These are phyloP conservation scores for Zymoseptoria pseudotritici DNA, from an alignment of 2,329 filamentous ascomycete species.

Conservation along the genomic window DNA sequence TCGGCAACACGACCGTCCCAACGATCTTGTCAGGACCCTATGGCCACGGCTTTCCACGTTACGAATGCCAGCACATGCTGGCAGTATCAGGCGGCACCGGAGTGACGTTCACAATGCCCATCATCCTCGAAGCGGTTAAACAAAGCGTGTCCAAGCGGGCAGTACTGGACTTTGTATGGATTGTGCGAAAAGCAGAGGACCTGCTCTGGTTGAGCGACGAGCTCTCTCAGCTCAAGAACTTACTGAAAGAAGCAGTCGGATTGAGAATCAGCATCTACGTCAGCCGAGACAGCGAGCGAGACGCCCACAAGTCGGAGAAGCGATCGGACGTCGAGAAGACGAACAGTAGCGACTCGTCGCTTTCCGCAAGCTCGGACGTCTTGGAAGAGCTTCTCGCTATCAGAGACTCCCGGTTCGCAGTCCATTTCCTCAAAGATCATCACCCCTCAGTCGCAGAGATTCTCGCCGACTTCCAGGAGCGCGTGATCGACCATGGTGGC, in stretches of 20 bases:
- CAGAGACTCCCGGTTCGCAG: constrained; percentile 13
- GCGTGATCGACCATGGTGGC: constrained; percentile 16
- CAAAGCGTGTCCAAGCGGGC: constrained; percentile 4
- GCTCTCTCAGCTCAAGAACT: constrained; percentile 42
- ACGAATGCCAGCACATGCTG: constrained; percentile 19
- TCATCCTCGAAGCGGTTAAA: constrained; percentile 31
- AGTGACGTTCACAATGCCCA: constrained; percentile 50
- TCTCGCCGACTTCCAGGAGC: constrained; percentile 20
- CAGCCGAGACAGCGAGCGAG: constrained; percentile 42
- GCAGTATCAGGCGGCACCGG: constrained; percentile 49
- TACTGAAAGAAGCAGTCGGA: constrained; percentile 29
- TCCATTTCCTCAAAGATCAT: constrained; percentile 19
- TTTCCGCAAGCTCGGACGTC: background rate
- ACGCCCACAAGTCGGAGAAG: background rate
- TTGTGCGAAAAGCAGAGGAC: constrained; percentile 49
- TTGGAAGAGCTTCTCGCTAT: constrained; percentile 12
- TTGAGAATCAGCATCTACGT: constrained; percentile 53
- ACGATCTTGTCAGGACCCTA: constrained; percentile 59
- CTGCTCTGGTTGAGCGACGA: constrained; percentile 54
- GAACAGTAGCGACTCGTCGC: background rate
- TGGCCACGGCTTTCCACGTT: constrained; percentile 33
- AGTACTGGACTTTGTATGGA: constrained; percentile 57
- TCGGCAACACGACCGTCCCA: constrained; percentile 41
- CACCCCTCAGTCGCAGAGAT: constrained; percentile 19
- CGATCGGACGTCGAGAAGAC: background rate